Conservation (phyloP, 108 stramenopile species). For the Chaetoceros tenuissimus region DNA sequence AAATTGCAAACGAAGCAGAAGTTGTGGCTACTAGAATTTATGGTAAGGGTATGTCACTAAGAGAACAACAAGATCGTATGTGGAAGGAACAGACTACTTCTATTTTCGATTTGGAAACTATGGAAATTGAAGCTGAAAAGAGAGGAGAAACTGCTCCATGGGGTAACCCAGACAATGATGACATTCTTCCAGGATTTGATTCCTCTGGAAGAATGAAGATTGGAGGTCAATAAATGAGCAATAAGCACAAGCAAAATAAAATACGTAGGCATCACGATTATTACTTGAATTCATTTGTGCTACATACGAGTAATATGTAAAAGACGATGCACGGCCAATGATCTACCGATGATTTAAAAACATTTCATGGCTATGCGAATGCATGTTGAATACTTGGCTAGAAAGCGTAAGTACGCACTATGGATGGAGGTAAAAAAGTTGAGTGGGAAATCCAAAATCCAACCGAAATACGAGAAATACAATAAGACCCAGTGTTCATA, state of each 20-base stretch:
- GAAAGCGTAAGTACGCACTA: neutral
- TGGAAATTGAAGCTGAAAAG: constrained; percentile 79
- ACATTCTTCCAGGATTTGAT: constrained; percentile 75
- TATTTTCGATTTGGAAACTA: constrained; percentile 81
- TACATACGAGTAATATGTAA: too few species aligned
- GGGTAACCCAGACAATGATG: constrained; percentile 67
- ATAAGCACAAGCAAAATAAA: neutral
- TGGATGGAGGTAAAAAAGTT: neutral
- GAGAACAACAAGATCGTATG: constrained; percentile 79
- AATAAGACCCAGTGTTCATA: neutral
- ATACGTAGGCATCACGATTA: neutral
- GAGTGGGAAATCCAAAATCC: neutral
- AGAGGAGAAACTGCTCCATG: constrained; percentile 76
- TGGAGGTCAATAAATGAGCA: constrained; percentile 48
- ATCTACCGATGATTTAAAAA: too few species aligned
- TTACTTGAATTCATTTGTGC: neutral
- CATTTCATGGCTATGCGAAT: too few species aligned
- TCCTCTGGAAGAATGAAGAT: constrained; percentile 70
- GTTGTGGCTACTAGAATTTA: constrained; percentile 84
- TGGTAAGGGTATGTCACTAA: constrained; percentile 76
- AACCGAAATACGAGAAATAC: neutral
- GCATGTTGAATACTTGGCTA: too few species aligned
- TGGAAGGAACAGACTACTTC: constrained; percentile 84
- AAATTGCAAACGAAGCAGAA: constrained; percentile 77
- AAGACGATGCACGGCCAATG: too few species aligned